Conservation (phyloP, 495 filamentous ascomycete genomes). For the Neurospora africana region DNA sequence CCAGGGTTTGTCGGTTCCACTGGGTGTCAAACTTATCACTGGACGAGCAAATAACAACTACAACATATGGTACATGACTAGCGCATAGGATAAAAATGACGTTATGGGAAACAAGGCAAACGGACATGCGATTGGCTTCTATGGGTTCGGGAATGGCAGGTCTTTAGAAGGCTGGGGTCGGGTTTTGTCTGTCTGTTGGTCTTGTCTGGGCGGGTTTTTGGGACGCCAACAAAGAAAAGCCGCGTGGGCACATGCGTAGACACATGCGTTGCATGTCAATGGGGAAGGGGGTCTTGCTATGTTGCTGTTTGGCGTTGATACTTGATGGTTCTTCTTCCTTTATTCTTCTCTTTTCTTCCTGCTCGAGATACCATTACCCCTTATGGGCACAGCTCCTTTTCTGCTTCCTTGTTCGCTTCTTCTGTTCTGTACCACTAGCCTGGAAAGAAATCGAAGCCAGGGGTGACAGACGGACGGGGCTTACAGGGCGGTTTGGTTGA, state of each 20-base stretch:
- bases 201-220: background rate
- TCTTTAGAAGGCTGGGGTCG: background rate
- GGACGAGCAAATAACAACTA: background rate
- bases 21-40: background rate
- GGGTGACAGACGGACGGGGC: background rate
- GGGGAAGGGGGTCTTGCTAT: background rate
- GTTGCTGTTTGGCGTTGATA: constrained; percentile 13
- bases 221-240: background rate
- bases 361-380: constrained; percentile 20
- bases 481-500: background rate
- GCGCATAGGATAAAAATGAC: background rate
- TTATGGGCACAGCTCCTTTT: constrained; percentile 6
- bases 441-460: background rate
- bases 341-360: constrained; percentile 1
- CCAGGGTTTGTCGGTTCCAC: background rate
- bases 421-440: background rate
- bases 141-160: background rate
- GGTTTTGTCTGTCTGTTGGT: background rate
- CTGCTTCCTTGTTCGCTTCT: background rate
- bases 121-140: background rate
- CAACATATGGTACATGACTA: background rate
- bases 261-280: background rate
- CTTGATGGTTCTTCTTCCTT: background rate
- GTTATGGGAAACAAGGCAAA: background rate
- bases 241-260: background rate